phyloP scores from a whole-genome alignment of 2,329 filamentous ascomycete species.

The Pestalotiopsis sp. region DNA sequence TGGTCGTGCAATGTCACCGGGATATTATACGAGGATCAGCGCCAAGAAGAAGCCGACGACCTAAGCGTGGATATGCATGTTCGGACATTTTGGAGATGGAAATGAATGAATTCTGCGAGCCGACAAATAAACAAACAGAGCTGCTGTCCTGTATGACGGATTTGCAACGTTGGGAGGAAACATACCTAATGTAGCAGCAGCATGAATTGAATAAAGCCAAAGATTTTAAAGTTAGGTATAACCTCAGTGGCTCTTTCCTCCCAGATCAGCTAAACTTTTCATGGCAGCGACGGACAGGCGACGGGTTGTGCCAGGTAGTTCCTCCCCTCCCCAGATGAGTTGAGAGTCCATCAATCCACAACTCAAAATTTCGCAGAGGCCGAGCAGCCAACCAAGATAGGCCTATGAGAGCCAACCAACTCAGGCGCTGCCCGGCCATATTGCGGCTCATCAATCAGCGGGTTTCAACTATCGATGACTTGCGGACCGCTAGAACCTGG shows the following conservation, averaged over 20 bases:
- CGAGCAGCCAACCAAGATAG: not conserved
- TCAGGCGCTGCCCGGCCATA: not conserved
- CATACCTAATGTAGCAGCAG: no score
- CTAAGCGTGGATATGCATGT: not conserved
- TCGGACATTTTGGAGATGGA: not conserved
- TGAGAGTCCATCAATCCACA: no score
- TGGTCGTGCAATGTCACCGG: not conserved
- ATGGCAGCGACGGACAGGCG: no score
- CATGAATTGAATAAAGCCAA: no score
- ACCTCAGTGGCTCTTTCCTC: no score
- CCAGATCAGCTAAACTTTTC: no score
- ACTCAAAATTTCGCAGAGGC: not conserved
- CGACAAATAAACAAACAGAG: no score
- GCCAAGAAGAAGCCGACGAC: not conserved
- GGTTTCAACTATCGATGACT: not conserved
- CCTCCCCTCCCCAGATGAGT: no score
- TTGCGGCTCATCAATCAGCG: constrained; percentile 5
- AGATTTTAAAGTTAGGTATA: no score
- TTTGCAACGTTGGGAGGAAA: no score
- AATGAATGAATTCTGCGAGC: not conserved
- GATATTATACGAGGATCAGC: not conserved
- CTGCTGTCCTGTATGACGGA: no score
- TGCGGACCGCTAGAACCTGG: not conserved
- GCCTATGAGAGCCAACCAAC: not conserved
- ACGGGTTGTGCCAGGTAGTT: no score